These are phyloP conservation scores for Conticribra guillardii DNA, from an alignment of 108 stramenopile species.

Conservation along the genomic window DNA sequence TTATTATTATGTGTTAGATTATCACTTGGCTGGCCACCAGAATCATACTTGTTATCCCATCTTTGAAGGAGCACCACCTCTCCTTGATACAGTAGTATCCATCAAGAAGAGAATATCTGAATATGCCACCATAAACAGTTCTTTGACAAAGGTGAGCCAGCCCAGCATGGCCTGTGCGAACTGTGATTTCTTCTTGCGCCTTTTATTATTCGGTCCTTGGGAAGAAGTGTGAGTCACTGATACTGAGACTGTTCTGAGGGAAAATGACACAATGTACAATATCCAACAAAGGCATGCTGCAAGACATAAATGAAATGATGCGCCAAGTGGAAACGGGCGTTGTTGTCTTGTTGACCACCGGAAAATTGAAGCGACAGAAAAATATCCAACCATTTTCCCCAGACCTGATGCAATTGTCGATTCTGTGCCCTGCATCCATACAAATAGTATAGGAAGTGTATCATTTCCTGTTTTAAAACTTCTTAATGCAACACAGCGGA, in stretches of 20 bases:
- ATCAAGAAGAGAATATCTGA: not conserved
- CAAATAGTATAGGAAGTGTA: constrained; percentile 6
- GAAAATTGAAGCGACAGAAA: constrained; percentile 8
- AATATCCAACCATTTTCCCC: constrained; percentile 13
- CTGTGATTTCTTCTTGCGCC: constrained; percentile 11
- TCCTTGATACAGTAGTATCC: not conserved
- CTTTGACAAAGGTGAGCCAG: constrained; percentile 1
- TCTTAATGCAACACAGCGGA: constrained; percentile 9
- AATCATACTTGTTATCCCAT: not conserved
- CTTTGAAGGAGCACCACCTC: not conserved
- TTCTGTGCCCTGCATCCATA: constrained; percentile 15
- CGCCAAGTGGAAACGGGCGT: constrained; percentile 2
- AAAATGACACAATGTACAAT: constrained; percentile 20
- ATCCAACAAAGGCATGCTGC: constrained; percentile 15
- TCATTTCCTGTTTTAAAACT: constrained; percentile 8
- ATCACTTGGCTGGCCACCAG: no score
- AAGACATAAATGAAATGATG: constrained; percentile 6
- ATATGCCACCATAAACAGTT: not conserved
- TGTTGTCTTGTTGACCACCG: constrained; percentile 13
- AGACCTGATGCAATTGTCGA: not conserved
- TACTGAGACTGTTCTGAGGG: constrained; percentile 11
- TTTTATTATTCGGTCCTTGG: not conserved
- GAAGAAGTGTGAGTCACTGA: not conserved
- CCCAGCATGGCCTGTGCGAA: constrained; percentile 6
- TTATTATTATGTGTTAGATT: no score